Conservation (phyloP, 179 eudicot genomes). For the Actinidia polygama region DNA sequence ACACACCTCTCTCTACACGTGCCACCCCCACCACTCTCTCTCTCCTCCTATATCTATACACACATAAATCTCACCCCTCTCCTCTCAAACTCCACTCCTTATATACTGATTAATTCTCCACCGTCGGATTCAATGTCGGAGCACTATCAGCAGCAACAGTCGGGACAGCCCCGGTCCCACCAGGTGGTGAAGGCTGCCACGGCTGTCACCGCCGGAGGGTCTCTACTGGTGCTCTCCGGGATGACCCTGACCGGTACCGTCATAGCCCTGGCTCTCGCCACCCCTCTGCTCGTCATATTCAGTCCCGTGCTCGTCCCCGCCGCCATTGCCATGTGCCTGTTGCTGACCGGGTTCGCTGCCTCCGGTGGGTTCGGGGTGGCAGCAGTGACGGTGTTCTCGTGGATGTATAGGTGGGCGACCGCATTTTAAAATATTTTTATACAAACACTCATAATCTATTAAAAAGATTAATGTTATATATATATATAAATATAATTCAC, state of each 20-base stretch:
- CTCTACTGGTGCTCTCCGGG: slow-evolving; percentile 20
- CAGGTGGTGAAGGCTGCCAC: slow-evolving; percentile 26
- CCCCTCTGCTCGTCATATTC: slow-evolving; percentile 27
- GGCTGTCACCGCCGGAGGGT: slow-evolving; percentile 25
- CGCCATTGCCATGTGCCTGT: background rate
- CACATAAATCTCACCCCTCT: background rate
- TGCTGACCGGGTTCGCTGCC: slow-evolving; percentile 13
- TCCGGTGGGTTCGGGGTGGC: slow-evolving; percentile 22
- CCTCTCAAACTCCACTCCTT: no score
- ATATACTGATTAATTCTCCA: background rate
- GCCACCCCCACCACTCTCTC: slow-evolving; percentile 21
- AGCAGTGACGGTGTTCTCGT: slow-evolving; percentile 13
- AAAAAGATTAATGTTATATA: no score
- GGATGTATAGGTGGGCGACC: slow-evolving; percentile 18
- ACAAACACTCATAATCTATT: no score
- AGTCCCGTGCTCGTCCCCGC: slow-evolving; percentile 31
- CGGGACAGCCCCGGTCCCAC: slow-evolving; percentile 9
- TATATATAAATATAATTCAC: no score
- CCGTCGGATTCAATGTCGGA: slow-evolving; percentile 12
- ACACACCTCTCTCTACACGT: slow-evolving; percentile 34
- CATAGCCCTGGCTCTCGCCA: slow-evolving; percentile 16
- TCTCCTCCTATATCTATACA: background rate
- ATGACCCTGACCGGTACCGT: slow-evolving; percentile 20
- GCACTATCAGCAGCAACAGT: background rate
- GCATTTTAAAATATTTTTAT: background rate